phyloP scores from a whole-genome alignment of 2,329 filamentous ascomycete species.

The Neofusicoccum sp. region DNA sequence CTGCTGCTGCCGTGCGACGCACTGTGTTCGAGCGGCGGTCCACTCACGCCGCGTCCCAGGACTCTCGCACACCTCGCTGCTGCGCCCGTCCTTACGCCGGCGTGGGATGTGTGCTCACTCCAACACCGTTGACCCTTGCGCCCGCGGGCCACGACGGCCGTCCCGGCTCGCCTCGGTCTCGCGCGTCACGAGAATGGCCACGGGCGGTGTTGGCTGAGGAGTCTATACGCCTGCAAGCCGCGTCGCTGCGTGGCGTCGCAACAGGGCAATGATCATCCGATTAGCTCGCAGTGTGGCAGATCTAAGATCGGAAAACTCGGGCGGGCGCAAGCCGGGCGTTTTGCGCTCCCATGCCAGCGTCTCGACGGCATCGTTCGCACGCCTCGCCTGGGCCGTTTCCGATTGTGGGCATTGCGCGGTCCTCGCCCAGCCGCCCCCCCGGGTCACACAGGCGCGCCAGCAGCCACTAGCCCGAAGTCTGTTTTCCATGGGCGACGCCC shows the following conservation, averaged over 20 bases:
- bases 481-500: neutral
- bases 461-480: neutral
- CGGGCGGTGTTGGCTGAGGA: neutral
- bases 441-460: conserved; percentile 1
- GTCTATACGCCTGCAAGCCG: neutral
- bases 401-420: neutral
- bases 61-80: neutral
- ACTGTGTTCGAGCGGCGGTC: neutral
- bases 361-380: no score
- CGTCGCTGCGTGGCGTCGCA: neutral
- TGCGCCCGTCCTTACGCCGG: neutral
- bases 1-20: conserved; percentile 8
- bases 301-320: neutral
- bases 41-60: neutral
- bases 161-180: neutral
- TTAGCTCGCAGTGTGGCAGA: neutral
- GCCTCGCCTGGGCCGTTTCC: no score
- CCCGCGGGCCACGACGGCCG: neutral
- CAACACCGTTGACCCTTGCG: conserved; percentile 8
- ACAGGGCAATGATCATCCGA: neutral
- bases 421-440: neutral
- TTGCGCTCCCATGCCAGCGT: neutral
- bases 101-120: neutral
- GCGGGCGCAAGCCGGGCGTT: conserved; percentile 1
- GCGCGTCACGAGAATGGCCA: conserved; percentile 5